These are phyloP conservation scores for Suhomyces anneliseae DNA, from an alignment of 1,139 yeast genomes.

Conservation along the genomic window DNA sequence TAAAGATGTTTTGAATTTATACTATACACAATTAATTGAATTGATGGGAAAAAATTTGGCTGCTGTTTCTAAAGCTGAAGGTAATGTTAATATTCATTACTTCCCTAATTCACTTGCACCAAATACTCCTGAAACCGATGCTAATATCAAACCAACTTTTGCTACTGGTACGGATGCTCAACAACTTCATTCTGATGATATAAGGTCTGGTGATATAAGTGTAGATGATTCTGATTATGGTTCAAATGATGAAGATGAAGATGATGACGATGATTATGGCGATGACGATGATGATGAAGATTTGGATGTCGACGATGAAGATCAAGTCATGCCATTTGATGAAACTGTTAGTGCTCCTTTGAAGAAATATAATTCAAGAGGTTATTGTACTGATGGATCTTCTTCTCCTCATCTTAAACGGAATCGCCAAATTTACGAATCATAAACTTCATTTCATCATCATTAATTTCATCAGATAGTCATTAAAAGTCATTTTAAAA, in stretches of 20 bases:
- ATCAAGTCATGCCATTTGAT: slow-evolving; percentile 1
- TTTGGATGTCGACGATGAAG: slow-evolving; percentile 9
- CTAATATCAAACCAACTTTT: not conserved
- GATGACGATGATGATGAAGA: slow-evolving; percentile 15
- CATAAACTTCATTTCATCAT: not conserved
- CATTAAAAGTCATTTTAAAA: not conserved
- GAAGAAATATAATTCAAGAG: slow-evolving; percentile 24
- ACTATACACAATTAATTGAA: slow-evolving; percentile 61
- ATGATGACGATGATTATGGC: slow-evolving; percentile 10
- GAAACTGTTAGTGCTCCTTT: not conserved
- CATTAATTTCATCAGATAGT: not conserved
- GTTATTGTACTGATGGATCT: slow-evolving; percentile 31
- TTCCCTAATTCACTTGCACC: slow-evolving; percentile 6
- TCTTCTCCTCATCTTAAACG: slow-evolving; percentile 41
- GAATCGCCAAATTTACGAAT: slow-evolving; percentile 14
- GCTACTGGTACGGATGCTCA: not conserved
- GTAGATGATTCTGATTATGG: slow-evolving; percentile 8
- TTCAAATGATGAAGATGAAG: slow-evolving; percentile 11
- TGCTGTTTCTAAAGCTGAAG: slow-evolving; percentile 5
- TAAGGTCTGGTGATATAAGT: slow-evolving; percentile 1
- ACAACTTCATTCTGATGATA: not conserved
- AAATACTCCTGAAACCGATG: not conserved
- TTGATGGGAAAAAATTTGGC: slow-evolving; percentile 51
- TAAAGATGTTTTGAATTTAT: slow-evolving; percentile 53
- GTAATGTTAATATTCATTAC: slow-evolving; percentile 11